Base-by-base conservation (phyloP, 345 rosid species). In the Firmiana major region DNA sequence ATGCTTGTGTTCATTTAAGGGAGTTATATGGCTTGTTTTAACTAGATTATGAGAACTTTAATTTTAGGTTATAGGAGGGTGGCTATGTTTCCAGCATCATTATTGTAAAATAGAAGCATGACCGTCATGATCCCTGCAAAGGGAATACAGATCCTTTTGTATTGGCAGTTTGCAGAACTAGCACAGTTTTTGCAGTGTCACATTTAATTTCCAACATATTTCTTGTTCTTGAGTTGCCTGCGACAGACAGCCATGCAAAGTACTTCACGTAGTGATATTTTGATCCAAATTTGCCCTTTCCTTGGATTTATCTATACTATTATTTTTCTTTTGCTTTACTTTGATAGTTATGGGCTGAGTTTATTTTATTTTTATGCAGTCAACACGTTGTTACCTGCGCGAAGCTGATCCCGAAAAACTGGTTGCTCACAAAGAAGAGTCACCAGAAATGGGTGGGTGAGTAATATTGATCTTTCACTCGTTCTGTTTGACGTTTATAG, bases 391-490 rank as follows among this genome's bases (percentile, higher is more conserved):
- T 84, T 85, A 91, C 83, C 83, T 95, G 79, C 81, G 81, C 16
- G 89, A 82, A 66, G 92, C 90, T 65, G 90, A 89, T 85, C 85
- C 93, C 19, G 78, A 53, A 36, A 84, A 85, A 75, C 67, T 93
- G 78, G 84, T 87, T 63, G 81, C 85, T 72, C 78, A 73, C 73
- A 93, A 91, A 83, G 99, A 93, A 88, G 97, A 93, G 84, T 79
- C 94, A 6, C 79, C 91, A 63, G 99, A 93, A 88, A 83, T 91
- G 91, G 99, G 98, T 77, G 98, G 98, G 98, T 96, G 86, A 90
- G 91, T 88, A 75, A 26, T 70, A 64, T 36, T 67, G 13, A n/a
- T 55, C 63, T 76, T 42, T 74, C 49, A 66, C 64, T 48, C 65
- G 49, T 57, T 64, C 76, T 28, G 57, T 70, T 70, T 28, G 74